Conservation (phyloP, 2,329 filamentous ascomycete species). For the Neonectria neomacrospora region DNA sequence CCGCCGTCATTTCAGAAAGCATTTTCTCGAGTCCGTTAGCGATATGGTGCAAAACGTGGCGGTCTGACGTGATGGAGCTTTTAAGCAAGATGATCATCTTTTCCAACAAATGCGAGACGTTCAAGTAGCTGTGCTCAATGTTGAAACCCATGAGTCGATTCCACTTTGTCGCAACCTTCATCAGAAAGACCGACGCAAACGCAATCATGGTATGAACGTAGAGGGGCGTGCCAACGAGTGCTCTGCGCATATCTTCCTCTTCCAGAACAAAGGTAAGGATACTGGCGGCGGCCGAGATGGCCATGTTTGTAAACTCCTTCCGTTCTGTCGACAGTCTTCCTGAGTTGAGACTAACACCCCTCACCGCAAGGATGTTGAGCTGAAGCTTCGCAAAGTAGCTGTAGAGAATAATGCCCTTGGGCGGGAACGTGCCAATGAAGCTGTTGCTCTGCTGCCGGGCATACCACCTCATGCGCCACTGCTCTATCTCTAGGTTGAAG, state of each 20-base stretch:
- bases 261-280: conserved; percentile 53
- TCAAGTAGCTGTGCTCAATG: conserved; percentile 45
- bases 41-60: conserved; percentile 53
- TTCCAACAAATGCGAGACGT: conserved; percentile 46
- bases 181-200: conserved; percentile 50
- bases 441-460: conserved; percentile 37
- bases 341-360: conserved; percentile 26
- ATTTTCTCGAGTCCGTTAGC: conserved; percentile 51
- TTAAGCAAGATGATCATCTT: conserved; percentile 48
- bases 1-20: conserved; percentile 36
- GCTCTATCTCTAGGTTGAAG: conserved; percentile 56
- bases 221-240: conserved; percentile 49
- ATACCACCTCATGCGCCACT: conserved; percentile 53
- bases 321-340: conserved; percentile 29
- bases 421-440: conserved; percentile 50
- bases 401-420: conserved; percentile 51
- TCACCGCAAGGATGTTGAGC: conserved; percentile 43
- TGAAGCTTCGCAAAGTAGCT: conserved; percentile 50
- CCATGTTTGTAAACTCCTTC: conserved; percentile 43
- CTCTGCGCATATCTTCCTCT: conserved; percentile 47
- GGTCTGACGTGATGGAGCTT: conserved; percentile 46
- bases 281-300: conserved; percentile 40
- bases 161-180: conserved; percentile 51
- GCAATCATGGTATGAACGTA: conserved; percentile 53
- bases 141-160: conserved; percentile 48